A percentile compares a stretch with the other conserved stretches of the same genome.
Evolutionary conservation across 257 asterid genomes (phyloP).

Genomic region (Gentiana macrophylla): DNA sequence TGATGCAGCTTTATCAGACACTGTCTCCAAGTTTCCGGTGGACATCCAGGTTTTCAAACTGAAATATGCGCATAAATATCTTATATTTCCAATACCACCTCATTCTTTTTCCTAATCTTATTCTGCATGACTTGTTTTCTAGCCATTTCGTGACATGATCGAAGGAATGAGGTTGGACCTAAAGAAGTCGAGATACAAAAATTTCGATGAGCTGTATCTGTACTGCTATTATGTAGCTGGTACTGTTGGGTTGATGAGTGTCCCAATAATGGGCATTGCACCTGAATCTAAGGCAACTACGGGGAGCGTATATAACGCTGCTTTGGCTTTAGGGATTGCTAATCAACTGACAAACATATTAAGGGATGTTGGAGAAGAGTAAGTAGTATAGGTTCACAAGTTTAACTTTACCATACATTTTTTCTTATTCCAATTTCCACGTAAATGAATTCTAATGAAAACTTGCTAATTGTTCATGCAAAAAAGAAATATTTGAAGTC

Average conservation of each 20-base stretch:
- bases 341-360: slow-evolving; percentile 94
- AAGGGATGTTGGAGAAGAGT: slow-evolving; percentile 99
- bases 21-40: slow-evolving; percentile 68
- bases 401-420: too few species aligned
- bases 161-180: slow-evolving; percentile 99
- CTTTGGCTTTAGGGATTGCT: slow-evolving; percentile 79
- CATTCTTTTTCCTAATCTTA: neutral
- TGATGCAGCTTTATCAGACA: slow-evolving; percentile 92
- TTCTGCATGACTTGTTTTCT: slow-evolving; percentile 13
- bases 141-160: slow-evolving; percentile 97
- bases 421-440: too few species aligned
- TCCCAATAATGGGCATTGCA: slow-evolving; percentile 96
- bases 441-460: too few species aligned
- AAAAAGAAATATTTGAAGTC: too few species aligned
- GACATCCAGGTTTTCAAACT: slow-evolving; percentile 67
- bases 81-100: too few species aligned
- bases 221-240: slow-evolving; percentile 98
- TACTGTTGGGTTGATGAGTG: slow-evolving; percentile 98
- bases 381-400: slow-evolving; percentile 17
- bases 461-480: too few species aligned
- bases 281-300: slow-evolving; percentile 80
- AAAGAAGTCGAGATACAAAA: slow-evolving; percentile 73
- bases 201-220: slow-evolving; percentile 80
- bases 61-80: too few species aligned
- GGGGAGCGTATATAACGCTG: slow-evolving; percentile 81